Evolutionary conservation across 148 eudicot genomes (phyloP), one percentile per base, ranked within the genome.

Genomic region (Amaranthus hypochondriacus): DNA sequence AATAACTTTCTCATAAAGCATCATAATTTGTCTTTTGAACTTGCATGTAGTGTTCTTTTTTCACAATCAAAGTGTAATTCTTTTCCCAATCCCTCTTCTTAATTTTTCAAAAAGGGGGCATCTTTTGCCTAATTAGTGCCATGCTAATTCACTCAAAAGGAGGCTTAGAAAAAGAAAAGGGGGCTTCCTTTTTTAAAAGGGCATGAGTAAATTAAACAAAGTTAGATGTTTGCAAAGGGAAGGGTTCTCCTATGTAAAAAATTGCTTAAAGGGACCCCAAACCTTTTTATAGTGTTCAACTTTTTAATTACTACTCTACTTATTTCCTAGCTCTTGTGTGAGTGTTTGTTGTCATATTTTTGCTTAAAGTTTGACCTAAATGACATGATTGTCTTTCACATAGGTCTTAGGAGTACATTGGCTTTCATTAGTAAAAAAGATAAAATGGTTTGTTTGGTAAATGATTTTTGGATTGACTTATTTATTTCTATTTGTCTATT

Each of bases 181-280:
- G 39, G 76, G 83, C 79, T 86, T 83, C 78, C 77, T 67, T 57
- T 65, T 64, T 56, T 28, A 28, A 80, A 82, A 72, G 73, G 60
- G 60, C 62, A 18, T 14, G 43, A 68, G 52, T 21, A 8, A 46
- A 67, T 12, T 12, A 12, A 49, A 46, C 46, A 57, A 73, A 21
- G 55, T 39, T 28, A 28, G 49, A 66, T 21, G 52, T n/a, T 18
- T n/a, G 60, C 4, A 11, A 11, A 63, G 15, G 67, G 44, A 39
- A 48, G 69, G 72, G 48, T 50, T 12, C 68, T 62, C 68, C 82
- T 69, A 87, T 81, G 90, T 77, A 75, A 28, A 28, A 28, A 76
- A 39, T 83, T 68, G 78, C 90, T 87, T 87, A 81, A 84, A 85
- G 85, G 81, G 85, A 79, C 39, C 87, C 79, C 71, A 77, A 76